Base-by-base conservation (phyloP, 768 basidiomycete genomes). In the Melanogaster broomeanus region DNA sequence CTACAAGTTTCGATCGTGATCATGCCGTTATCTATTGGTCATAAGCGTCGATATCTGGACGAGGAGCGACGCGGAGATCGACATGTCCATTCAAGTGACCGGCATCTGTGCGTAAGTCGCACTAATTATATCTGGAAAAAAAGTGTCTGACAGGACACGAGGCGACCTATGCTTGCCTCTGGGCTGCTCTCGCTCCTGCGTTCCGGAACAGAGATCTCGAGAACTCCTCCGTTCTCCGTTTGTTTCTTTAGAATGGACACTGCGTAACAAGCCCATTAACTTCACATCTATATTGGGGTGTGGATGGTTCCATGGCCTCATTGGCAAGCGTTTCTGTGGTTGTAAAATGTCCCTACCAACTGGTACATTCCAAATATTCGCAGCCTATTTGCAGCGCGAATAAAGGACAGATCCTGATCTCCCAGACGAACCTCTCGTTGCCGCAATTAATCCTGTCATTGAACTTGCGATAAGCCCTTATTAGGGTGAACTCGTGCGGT, bases 401-500 rank as follows among this genome's bases (percentile, higher is more conserved):
- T n/a, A n/a, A n/a, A n/a, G n/a, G n/a, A n/a, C n/a, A n/a, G n/a
- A n/a, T n/a, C n/a, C n/a, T n/a, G n/a, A n/a, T n/a, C n/a, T n/a
- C n/a, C n/a, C n/a, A n/a, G n/a, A n/a, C n/a, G n/a, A n/a, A n/a
- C n/a, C n/a, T n/a, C n/a, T n/a, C n/a, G n/a, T 19, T 33, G 30
- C 19, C 27, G 30, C 18, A 45, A 31, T 33, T 34, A 45, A 45
- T 30, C 10, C 40, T 41, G 31, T 45, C 27, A 22, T 22, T 31
- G 31, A 31, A 12, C 31, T 28, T 12, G 16, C 24, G 55, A 43
- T n/a, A 56, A 45, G 42, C 38, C 59, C 56, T 34, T 51, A 59
- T 55, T 27, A 15, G 34, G 57, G 2, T 4, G 2, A 12, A 40
- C 44, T 65, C 64, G 50, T 63, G 66, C 64, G 65, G 63, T 66